Percentiles rank a stretch among this genome's conserved stretches.
Evolutionary conservation across 2,329 filamentous ascomycete genomes (phyloP).

Genomic region (Biscogniauxia mediterranea): DNA sequence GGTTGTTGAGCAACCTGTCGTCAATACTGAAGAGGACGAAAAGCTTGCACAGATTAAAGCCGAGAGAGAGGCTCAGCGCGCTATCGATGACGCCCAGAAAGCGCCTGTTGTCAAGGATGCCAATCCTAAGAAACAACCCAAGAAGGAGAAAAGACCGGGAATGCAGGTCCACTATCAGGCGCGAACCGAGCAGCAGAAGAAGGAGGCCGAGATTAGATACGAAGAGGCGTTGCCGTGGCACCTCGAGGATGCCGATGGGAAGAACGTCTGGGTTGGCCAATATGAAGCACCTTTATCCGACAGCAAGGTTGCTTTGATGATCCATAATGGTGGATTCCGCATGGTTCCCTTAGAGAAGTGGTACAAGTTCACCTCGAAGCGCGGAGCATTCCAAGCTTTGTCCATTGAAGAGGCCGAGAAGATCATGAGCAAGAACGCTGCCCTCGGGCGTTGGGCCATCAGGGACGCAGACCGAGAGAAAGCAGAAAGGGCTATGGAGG

Average conservation of each 20-base stretch:
- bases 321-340: constrained; percentile 67
- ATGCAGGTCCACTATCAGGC: constrained; percentile 85
- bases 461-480: constrained; percentile 53
- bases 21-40: constrained; percentile 60
- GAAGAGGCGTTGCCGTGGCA: constrained; percentile 97
- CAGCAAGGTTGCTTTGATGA: constrained; percentile 76
- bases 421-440: constrained; percentile 74
- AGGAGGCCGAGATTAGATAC: constrained; percentile 71
- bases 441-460: constrained; percentile 79
- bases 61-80: constrained; percentile 81
- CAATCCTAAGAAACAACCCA: constrained; percentile 42
- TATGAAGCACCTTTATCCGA: constrained; percentile 89
- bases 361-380: constrained; percentile 84
- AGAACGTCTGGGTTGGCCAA: constrained; percentile 88
- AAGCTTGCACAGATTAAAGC: constrained; percentile 68
- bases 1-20: constrained; percentile 39
- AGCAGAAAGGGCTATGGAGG: constrained; percentile 55
- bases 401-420: constrained; percentile 84
- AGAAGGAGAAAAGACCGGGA: constrained; percentile 66
- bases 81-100: constrained; percentile 87
- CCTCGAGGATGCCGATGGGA: constrained; percentile 92
- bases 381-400: constrained; percentile 69
- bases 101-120: constrained; percentile 71
- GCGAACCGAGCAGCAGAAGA: constrained; percentile 75
- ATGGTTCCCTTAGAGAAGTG: constrained; percentile 94